These are phyloP conservation scores for Ustilago vetiveriae DNA, from an alignment of 1,284 basidiomycete genomes.

Conservation along the genomic window DNA sequence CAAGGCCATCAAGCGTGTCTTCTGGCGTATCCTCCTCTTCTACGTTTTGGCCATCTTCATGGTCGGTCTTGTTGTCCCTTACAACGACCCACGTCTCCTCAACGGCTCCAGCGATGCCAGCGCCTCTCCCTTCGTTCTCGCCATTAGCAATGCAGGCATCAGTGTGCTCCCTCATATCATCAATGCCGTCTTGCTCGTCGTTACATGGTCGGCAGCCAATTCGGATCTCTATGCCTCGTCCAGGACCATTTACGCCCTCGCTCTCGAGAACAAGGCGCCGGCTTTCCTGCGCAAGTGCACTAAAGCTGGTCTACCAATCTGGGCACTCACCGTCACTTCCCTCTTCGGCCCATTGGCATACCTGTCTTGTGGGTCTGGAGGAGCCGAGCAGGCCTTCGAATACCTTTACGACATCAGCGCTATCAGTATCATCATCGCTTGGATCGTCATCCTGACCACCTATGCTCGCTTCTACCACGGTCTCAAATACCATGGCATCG, in stretches of 20 bases:
- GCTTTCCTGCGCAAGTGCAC: conserved; percentile 76
- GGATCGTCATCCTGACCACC: conserved; percentile 81
- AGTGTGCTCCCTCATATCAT: conserved; percentile 70
- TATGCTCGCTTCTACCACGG: conserved; percentile 80
- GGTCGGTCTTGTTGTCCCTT: conserved; percentile 58
- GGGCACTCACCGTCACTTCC: conserved; percentile 76
- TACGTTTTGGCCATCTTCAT: conserved; percentile 69
- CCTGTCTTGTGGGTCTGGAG: conserved; percentile 71
- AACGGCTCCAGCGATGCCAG: conserved; percentile 41
- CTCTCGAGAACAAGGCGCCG: conserved; percentile 80
- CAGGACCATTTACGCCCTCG: conserved; percentile 78
- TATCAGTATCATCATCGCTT: conserved; percentile 77
- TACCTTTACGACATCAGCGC: conserved; percentile 73
- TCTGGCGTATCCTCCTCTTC: conserved; percentile 68
- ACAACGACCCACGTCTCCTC: conserved; percentile 43
- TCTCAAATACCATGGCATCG: conserved; percentile 72
- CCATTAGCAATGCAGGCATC: conserved; percentile 65
- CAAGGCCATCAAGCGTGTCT: conserved; percentile 53
- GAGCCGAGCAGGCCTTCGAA: conserved; percentile 73
- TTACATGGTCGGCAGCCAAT: conserved; percentile 84
- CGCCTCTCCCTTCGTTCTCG: conserved; percentile 68
- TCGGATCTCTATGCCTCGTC: conserved; percentile 84
- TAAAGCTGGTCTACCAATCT: conserved; percentile 78
- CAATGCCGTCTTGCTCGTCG: conserved; percentile 79
- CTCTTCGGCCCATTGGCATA: conserved; percentile 76